These are phyloP conservation scores for Patellaria atrata DNA, from an alignment of 495 filamentous ascomycete species.

Conservation along the genomic window DNA sequence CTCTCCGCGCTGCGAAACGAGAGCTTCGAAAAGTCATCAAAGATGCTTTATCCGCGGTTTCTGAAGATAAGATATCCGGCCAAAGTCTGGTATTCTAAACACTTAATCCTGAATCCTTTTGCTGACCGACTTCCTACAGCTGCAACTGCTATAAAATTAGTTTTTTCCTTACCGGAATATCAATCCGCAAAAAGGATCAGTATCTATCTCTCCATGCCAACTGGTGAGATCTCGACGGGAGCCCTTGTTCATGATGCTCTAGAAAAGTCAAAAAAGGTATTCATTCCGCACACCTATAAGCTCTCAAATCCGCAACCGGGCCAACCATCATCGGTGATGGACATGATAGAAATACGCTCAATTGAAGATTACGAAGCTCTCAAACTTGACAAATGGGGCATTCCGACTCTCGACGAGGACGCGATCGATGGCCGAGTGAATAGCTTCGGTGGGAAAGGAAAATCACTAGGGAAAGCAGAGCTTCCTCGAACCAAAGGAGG, in stretches of 20 bases:
- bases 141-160: constrained; percentile 36
- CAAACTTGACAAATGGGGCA: constrained; percentile 74
- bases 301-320: constrained; percentile 28
- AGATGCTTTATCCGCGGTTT: constrained; percentile 40
- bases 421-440: constrained; percentile 50
- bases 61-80: constrained; percentile 38
- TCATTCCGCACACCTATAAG: constrained; percentile 76
- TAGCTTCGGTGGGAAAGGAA: constrained; percentile 45
- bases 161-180: constrained; percentile 53
- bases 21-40: constrained; percentile 58
- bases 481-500: constrained; percentile 32
- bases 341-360: constrained; percentile 72
- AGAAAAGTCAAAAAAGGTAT: constrained; percentile 62
- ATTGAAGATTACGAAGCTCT: constrained; percentile 62
- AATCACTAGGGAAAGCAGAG: constrained; percentile 13
- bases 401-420: constrained; percentile 56
- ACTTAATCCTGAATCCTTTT: constrained; percentile 9
- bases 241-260: constrained; percentile 70
- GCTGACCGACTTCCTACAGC: constrained; percentile 32
- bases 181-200: constrained; percentile 56
- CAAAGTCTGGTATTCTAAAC: constrained; percentile 46
- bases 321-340: constrained; percentile 57
- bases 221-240: constrained; percentile 67
- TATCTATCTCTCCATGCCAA: constrained; percentile 86
- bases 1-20: constrained; percentile 51